These are phyloP conservation scores for Pseudonitzschia delicatissima DNA, from an alignment of 108 stramenopile genomes.

Conservation along the genomic window DNA sequence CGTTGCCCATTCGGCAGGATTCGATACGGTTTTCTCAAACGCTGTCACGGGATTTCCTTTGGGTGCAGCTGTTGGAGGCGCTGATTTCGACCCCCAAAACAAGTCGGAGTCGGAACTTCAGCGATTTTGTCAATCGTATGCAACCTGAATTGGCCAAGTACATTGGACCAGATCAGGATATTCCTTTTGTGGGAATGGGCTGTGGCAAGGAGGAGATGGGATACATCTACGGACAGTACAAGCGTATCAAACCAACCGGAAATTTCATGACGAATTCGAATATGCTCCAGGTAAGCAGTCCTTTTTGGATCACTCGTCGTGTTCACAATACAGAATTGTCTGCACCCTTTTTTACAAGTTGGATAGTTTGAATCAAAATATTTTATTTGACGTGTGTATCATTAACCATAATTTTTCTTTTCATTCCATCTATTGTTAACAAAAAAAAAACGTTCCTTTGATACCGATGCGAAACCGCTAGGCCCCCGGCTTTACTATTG, in stretches of 20 bases:
- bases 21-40: slow-evolving; percentile 89
- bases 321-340: too few species aligned
- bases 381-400: too few species aligned
- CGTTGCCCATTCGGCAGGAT: slow-evolving; percentile 75
- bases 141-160: slow-evolving; percentile 97
- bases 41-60: slow-evolving; percentile 85
- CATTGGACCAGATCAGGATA: slow-evolving; percentile 91
- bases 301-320: too few species aligned
- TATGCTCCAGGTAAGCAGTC: slow-evolving; percentile 3
- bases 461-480: slow-evolving; percentile 13
- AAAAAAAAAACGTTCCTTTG: neutral
- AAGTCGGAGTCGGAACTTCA: slow-evolving; percentile 96
- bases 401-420: neutral
- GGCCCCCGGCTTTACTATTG: slow-evolving; percentile 93
- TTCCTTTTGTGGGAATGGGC: slow-evolving; percentile 92
- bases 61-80: slow-evolving; percentile 92
- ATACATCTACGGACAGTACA: slow-evolving; percentile 98
- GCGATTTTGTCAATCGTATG: slow-evolving; percentile 96
- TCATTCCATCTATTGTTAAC: neutral
- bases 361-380: too few species aligned
- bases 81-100: slow-evolving; percentile 93
- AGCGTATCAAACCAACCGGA: slow-evolving; percentile 65
- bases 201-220: slow-evolving; percentile 90
- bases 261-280: slow-evolving; percentile 13
- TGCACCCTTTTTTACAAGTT: too few species aligned